Evolutionary conservation across 352 stramenopile genomes (phyloP).

Genomic region (Globisporangium nodosum): DNA sequence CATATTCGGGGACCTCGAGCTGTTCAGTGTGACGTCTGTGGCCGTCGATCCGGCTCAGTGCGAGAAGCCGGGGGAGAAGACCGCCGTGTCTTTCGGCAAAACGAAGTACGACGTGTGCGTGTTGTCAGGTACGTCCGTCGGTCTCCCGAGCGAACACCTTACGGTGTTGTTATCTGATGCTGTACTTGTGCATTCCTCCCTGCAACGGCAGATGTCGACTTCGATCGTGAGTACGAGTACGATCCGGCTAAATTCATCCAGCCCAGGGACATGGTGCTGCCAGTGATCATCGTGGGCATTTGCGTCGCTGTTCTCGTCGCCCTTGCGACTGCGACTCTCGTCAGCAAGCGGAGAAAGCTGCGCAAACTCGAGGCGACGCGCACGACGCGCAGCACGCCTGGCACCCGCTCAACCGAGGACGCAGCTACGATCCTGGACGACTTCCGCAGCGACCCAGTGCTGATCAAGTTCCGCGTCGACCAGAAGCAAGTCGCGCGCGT

Average conservation of each 20-base stretch:
- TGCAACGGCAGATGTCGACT: conserved; percentile 8
- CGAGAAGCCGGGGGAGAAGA: not conserved
- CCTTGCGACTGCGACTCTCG: not conserved
- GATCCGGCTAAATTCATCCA: no score
- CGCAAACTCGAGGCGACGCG: conserved; percentile 10
- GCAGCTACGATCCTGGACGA: conserved; percentile 33
- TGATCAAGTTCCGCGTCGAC: conserved; percentile 41
- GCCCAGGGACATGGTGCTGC: conserved; percentile 1
- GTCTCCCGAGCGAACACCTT: no score
- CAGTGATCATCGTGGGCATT: conserved; percentile 3
- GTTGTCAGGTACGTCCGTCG: conserved; percentile 3
- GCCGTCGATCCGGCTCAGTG: not conserved
- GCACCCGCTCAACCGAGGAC: conserved; percentile 3
- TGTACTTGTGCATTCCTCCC: not conserved
- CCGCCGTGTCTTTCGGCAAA: not conserved
- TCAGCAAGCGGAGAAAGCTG: conserved; percentile 8
- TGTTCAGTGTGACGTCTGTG: conserved; percentile 4
- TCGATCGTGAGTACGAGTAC: conserved; percentile 7
- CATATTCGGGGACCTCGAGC: not conserved
- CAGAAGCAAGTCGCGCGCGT: conserved; percentile 32
- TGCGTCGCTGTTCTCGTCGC: conserved; percentile 1
- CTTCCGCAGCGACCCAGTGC: conserved; percentile 40
- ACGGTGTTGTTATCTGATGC: not conserved
- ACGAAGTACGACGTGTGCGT: conserved; percentile 5
- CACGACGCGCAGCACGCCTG: conserved; percentile 6